These are phyloP conservation scores for Trametopsis cervina DNA, from an alignment of 768 basidiomycete genomes.

Conservation along the genomic window DNA sequence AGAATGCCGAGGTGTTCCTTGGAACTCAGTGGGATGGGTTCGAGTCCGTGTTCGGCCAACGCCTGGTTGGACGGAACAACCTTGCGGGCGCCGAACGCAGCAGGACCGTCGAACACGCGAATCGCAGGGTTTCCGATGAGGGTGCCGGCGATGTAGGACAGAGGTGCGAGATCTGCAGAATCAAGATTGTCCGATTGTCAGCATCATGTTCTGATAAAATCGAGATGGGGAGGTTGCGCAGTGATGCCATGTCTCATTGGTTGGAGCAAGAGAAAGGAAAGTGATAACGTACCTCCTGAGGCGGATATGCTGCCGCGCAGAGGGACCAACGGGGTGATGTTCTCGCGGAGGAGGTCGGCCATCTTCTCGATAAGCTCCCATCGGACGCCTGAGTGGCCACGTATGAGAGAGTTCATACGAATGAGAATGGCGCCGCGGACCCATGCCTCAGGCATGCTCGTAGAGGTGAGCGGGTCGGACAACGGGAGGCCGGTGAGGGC, in stretches of 20 bases:
- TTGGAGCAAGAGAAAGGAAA: constrained; percentile 1
- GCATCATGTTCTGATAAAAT: too few relatives aligned
- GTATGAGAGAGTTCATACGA: constrained; percentile 83
- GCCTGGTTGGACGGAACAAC: constrained; percentile 53
- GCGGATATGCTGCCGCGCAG: constrained; percentile 80
- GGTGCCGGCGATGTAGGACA: constrained; percentile 79
- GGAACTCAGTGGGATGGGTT: constrained; percentile 58
- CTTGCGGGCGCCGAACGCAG: constrained; percentile 39
- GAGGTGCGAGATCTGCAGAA: constrained; percentile 58
- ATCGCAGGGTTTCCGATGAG: constrained; percentile 78
- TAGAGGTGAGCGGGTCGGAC: constrained; percentile 56
- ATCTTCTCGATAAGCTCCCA: constrained; percentile 78
- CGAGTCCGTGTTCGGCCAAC: constrained; percentile 50
- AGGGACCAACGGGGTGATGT: constrained; percentile 76
- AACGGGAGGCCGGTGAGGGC: constrained; percentile 55
- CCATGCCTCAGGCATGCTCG: constrained; percentile 82
- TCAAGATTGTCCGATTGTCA: background rate
- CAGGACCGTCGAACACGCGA: constrained; percentile 55
- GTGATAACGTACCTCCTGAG: constrained; percentile 53
- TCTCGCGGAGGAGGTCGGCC: constrained; percentile 59
- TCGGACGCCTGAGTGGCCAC: constrained; percentile 83
- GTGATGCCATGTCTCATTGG: too few relatives aligned
- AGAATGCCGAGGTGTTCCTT: constrained; percentile 79
- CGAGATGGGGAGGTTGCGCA: too few relatives aligned
- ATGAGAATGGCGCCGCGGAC: constrained; percentile 83